A percentile compares a stretch with the other conserved stretches of the same genome.
These are phyloP conservation scores for Didymella exigua DNA, from an alignment of 2,329 filamentous ascomycete species.

Conservation along the genomic window DNA sequence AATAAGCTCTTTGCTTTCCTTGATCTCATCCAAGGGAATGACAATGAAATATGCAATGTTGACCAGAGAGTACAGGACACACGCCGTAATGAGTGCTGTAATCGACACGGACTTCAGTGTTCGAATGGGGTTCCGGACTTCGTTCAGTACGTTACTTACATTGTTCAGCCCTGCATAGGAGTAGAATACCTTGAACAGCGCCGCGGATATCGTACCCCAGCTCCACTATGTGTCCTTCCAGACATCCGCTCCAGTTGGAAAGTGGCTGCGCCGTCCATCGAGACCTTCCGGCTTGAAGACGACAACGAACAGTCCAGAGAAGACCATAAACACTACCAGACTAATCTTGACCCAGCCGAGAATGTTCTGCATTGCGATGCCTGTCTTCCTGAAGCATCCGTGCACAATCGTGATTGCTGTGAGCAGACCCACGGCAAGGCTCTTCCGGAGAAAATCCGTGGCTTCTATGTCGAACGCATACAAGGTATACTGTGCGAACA, in stretches of 20 bases:
- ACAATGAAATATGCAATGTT: conserved; percentile 70
- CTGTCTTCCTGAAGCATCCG: conserved; percentile 45
- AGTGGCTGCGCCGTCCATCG: conserved; percentile 28
- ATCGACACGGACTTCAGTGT: conserved; percentile 68
- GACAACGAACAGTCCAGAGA: conserved; percentile 47
- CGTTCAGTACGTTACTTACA: conserved; percentile 72
- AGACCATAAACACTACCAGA: conserved; percentile 47
- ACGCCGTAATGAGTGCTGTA: conserved; percentile 65
- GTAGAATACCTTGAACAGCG: conserved; percentile 71
- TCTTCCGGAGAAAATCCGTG: conserved; percentile 59
- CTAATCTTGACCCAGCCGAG: conserved; percentile 50
- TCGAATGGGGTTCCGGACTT: conserved; percentile 70
- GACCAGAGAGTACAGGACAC: conserved; percentile 68
- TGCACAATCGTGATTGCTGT: conserved; percentile 48
- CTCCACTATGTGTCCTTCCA: conserved; percentile 73
- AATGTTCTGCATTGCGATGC: conserved; percentile 48
- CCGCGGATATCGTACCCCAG: conserved; percentile 69
- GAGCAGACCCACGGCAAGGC: conserved; percentile 52
- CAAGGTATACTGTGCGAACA: conserved; percentile 69
- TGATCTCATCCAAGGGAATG: conserved; percentile 70
- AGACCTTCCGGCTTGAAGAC: conserved; percentile 29
- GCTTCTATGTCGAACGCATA: conserved; percentile 62
- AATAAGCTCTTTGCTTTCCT: conserved; percentile 68
- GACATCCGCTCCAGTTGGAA: conserved; percentile 57
- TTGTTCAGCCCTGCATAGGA: conserved; percentile 71